Conservation (phyloP, 805 yeast genomes). For the Diddensiella transvaalensis region DNA sequence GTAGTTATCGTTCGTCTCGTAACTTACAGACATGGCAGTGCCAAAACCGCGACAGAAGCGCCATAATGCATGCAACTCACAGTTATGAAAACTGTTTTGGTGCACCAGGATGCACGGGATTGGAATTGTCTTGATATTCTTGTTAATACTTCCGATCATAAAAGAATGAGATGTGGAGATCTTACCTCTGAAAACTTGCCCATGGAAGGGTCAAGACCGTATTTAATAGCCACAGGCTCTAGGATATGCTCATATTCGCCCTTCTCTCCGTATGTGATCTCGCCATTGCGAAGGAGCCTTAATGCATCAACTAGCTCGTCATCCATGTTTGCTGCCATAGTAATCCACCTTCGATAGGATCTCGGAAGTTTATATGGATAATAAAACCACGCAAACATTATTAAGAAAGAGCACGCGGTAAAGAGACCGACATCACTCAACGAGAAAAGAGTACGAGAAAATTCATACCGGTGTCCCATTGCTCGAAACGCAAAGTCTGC, state of each 20-base stretch:
- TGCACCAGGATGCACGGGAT: constrained; percentile 43
- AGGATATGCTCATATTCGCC: constrained; percentile 34
- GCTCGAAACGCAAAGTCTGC: constrained; percentile 17
- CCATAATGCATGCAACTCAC: constrained; percentile 48
- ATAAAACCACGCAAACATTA: constrained; percentile 34
- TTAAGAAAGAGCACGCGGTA: constrained; percentile 21
- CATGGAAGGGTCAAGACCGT: constrained; percentile 35
- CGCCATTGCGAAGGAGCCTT: constrained; percentile 32
- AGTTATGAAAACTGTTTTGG: constrained; percentile 37
- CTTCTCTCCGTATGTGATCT: constrained; percentile 37
- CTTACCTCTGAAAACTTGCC: constrained; percentile 30
- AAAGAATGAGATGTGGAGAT: no score
- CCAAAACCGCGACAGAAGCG: constrained; percentile 41
- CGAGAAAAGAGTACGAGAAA: background rate
- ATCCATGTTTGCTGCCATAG: constrained; percentile 48
- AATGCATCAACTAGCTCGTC: constrained; percentile 37
- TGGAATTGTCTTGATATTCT: constrained; percentile 34
- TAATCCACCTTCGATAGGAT: constrained; percentile 46
- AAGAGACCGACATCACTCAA: constrained; percentile 18
- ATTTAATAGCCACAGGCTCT: constrained; percentile 33
- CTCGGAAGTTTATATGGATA: constrained; percentile 42
- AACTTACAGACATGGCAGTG: constrained; percentile 34
- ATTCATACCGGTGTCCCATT: constrained; percentile 1
- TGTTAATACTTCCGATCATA: no score
- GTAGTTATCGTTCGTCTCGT: no score